Percentiles rank a stretch among this genome's conserved stretches.
phyloP scores from a whole-genome alignment of 2,329 filamentous ascomycete species.

The Pestalotiopsis sp. region DNA sequence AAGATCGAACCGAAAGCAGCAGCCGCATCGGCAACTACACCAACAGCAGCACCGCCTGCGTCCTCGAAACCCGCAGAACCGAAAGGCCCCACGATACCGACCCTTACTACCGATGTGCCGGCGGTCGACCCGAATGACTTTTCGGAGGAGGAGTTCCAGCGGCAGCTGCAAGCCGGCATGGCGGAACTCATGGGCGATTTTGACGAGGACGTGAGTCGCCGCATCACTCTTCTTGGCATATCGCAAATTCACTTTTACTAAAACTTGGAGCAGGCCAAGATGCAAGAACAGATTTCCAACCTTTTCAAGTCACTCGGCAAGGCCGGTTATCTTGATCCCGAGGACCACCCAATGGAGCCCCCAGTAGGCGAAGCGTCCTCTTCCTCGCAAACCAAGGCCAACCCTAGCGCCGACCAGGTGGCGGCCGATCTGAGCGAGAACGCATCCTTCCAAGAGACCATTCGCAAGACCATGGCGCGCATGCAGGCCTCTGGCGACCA shows the following conservation, averaged over 20 bases:
- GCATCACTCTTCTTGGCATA: too few species aligned
- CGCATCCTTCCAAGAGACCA: constrained; percentile 86
- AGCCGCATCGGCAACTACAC: constrained; percentile 23
- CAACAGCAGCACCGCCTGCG: constrained; percentile 8
- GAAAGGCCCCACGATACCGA: constrained; percentile 17
- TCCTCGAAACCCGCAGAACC: constrained; percentile 5
- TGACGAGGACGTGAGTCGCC: constrained; percentile 56
- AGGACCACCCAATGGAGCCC: constrained; percentile 15
- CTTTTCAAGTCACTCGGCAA: constrained; percentile 74
- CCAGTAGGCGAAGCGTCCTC: constrained; percentile 21
- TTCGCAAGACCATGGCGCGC: constrained; percentile 90
- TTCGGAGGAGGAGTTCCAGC: constrained; percentile 78
- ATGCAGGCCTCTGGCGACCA: constrained; percentile 90
- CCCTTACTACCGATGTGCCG: constrained; percentile 27
- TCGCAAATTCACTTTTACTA: neutral
- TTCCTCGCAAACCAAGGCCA: constrained; percentile 23
- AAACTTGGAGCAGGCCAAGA: constrained; percentile 56
- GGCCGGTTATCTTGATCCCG: constrained; percentile 40
- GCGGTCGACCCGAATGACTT: constrained; percentile 43
- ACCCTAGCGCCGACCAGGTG: constrained; percentile 26
- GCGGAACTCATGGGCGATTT: constrained; percentile 76
- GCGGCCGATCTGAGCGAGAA: constrained; percentile 49
- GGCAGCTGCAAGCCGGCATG: constrained; percentile 90
- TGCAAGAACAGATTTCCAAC: constrained; percentile 78
- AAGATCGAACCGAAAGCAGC: constrained; percentile 54